Evolutionary conservation across 2,329 filamentous ascomycete species (phyloP).

Genomic region (Pseudocercospora vitis): DNA sequence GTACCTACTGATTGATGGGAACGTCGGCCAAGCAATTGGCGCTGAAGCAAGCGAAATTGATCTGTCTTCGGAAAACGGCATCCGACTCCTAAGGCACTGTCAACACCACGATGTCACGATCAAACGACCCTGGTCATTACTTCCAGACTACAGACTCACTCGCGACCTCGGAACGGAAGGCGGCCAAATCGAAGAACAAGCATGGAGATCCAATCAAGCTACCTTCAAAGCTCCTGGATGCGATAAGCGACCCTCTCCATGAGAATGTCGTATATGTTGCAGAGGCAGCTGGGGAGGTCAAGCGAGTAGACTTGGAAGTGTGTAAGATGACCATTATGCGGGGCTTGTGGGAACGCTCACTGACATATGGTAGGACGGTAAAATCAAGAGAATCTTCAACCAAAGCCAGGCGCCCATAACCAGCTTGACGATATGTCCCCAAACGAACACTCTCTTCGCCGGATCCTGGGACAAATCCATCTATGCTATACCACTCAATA

Average conservation of each 20-base stretch:
- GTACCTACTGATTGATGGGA: not conserved
- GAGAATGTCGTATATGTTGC: constrained; percentile 71
- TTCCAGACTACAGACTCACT: constrained; percentile 76
- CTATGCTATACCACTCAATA: constrained; percentile 63
- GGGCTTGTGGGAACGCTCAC: not conserved
- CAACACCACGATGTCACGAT: constrained; percentile 58
- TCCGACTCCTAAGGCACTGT: not conserved
- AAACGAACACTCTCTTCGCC: constrained; percentile 65
- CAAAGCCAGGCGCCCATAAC: constrained; percentile 80
- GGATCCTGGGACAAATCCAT: constrained; percentile 94
- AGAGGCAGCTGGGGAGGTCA: constrained; percentile 80
- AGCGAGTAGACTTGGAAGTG: constrained; percentile 74
- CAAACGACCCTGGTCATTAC: constrained; percentile 75
- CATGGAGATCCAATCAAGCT: constrained; percentile 78
- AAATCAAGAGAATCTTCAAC: constrained; percentile 57
- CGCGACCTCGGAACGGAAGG: constrained; percentile 60
- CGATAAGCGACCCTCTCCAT: constrained; percentile 62
- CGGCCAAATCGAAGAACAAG: constrained; percentile 74
- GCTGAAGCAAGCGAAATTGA: constrained; percentile 1
- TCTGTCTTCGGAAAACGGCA: not conserved
- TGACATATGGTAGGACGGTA: constrained; percentile 42
- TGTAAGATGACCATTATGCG: constrained; percentile 45
- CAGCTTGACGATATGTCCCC: constrained; percentile 64
- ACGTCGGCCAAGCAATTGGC: not conserved
- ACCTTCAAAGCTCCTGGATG: constrained; percentile 81